Evolutionary conservation across 23 red algal species (phyloP).

Genomic region (Gracilaria vermiculophylla): DNA sequence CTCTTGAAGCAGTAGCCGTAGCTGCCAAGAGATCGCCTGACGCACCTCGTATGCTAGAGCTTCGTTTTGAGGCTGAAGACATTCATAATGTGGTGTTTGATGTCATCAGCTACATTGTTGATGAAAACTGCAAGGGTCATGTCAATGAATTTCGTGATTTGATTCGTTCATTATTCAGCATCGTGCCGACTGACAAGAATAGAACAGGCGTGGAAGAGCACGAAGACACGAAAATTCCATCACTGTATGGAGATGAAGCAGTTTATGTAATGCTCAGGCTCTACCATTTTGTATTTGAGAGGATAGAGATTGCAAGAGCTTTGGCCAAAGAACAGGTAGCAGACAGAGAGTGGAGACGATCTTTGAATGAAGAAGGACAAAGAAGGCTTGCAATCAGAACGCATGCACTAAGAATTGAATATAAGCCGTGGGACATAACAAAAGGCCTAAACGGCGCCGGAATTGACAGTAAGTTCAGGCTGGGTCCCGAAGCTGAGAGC

Average conservation of each 20-base stretch:
- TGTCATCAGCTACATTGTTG: constrained; percentile 17
- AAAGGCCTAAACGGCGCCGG: not conserved
- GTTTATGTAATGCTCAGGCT: constrained; percentile 89
- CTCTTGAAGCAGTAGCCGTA: constrained; percentile 42
- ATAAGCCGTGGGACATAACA: not conserved
- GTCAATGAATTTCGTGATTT: constrained; percentile 21
- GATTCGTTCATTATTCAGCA: constrained; percentile 3
- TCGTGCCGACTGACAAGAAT: not conserved
- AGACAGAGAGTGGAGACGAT: constrained; percentile 14
- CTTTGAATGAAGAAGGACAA: constrained; percentile 10
- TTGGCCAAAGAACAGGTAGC: constrained; percentile 59
- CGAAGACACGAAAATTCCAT: not conserved
- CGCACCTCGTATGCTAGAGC: constrained; percentile 11
- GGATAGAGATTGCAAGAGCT: constrained; percentile 56
- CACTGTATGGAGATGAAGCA: constrained; percentile 86
- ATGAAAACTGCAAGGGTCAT: constrained; percentile 8
- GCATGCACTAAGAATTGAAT: not conserved
- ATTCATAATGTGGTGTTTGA: constrained; percentile 49
- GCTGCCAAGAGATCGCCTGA: constrained; percentile 10
- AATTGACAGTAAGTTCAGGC: constrained; percentile 29
- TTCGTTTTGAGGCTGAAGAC: constrained; percentile 16
- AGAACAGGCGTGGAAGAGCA: not conserved
- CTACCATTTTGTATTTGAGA: constrained; percentile 80
- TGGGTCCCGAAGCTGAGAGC: constrained; percentile 19
- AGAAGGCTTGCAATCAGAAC: constrained; percentile 2